Percentiles rank a stretch among this genome's conserved stretches.
Conservation (phyloP, 129 eudicot species). For the Saposhnikovia divaricata region DNA sequence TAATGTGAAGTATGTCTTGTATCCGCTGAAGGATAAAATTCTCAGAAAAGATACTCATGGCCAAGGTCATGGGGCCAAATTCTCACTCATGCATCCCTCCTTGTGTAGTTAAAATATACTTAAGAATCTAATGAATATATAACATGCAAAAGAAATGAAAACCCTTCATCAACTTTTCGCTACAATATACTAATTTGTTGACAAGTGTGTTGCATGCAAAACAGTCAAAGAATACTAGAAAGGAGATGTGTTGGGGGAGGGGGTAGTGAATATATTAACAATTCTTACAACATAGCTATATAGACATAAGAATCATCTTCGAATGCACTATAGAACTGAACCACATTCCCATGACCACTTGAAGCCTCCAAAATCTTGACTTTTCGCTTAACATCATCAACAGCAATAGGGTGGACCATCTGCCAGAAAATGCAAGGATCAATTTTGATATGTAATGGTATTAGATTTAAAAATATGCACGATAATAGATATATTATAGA, state of each 20-base stretch:
- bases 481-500: too few relatives aligned
- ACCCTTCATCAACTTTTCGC: neutral
- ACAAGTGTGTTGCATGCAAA: neutral
- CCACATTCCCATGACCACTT: slow-evolving; percentile 94
- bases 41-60: too few relatives aligned
- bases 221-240: neutral
- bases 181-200: neutral
- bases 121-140: too few relatives aligned
- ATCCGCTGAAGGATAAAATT: too few relatives aligned
- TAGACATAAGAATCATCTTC: slow-evolving; percentile 88
- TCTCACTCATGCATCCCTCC: neutral
- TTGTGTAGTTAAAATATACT: neutral
- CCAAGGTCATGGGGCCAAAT: neutral
- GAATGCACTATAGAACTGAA: slow-evolving; percentile 78
- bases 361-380: slow-evolving; percentile 79
- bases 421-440: slow-evolving; percentile 23
- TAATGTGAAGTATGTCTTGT: too few relatives aligned
- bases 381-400: slow-evolving; percentile 98
- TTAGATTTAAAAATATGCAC: neutral
- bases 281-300: slow-evolving; percentile 97
- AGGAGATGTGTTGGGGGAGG: neutral
- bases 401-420: too few relatives aligned
- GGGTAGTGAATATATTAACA: neutral
- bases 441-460: neutral
- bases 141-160: neutral